phyloP scores from a whole-genome alignment of 2,329 filamentous ascomycete genomes.

The Blastomyces gilchristii region DNA sequence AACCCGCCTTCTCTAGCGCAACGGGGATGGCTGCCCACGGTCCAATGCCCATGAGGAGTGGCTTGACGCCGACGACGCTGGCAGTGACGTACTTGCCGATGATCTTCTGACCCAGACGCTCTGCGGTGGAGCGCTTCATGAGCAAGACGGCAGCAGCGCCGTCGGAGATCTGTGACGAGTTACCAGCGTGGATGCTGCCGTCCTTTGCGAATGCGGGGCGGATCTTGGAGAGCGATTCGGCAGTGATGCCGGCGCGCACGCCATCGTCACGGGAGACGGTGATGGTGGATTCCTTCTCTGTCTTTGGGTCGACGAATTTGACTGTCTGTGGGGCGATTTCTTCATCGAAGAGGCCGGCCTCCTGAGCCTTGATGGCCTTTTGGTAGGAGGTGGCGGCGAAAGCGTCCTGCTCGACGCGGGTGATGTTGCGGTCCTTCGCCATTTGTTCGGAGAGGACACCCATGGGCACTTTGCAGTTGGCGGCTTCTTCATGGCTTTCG shows the following conservation, averaged over 20 bases:
- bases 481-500: conserved; percentile 67
- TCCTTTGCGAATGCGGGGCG: conserved; percentile 81
- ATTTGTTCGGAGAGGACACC: conserved; percentile 87
- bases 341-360: conserved; percentile 79
- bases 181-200: conserved; percentile 90
- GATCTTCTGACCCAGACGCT: conserved; percentile 77
- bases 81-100: conserved; percentile 86
- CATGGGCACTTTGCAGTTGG: conserved; percentile 98
- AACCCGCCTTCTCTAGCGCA: conserved; percentile 75
- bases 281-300: conserved; percentile 71
- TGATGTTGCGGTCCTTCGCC: conserved; percentile 72
- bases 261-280: conserved; percentile 81
- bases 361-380: conserved; percentile 71
- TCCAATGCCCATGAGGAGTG: conserved; percentile 89
- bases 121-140: conserved; percentile 87
- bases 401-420: conserved; percentile 67
- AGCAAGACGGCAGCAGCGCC: conserved; percentile 89
- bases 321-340: conserved; percentile 83
- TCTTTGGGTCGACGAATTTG: conserved; percentile 83
- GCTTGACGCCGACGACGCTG: conserved; percentile 77
- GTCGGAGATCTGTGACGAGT: conserved; percentile 90
- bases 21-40: conserved; percentile 94
- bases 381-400: conserved; percentile 91
- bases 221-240: conserved; percentile 84
- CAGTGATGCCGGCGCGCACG: conserved; percentile 72